A percentile compares a stretch with the other conserved stretches of the same genome.
These are phyloP conservation scores for Kurtzmaniella quercitrusa DNA, from an alignment of 1,139 yeast species.

Conservation along the genomic window DNA sequence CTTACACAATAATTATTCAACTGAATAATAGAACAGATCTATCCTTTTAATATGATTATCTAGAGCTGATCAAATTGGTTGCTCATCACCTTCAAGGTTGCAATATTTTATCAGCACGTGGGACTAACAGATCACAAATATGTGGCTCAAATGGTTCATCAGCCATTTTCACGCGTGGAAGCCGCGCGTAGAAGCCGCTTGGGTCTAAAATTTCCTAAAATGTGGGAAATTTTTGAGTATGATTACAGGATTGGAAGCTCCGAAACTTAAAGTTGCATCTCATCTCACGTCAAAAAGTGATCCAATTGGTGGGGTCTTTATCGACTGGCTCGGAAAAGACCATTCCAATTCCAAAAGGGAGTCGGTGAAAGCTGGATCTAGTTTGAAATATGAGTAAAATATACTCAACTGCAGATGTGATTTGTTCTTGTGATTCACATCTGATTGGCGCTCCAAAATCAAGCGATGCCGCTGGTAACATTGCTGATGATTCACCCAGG, in stretches of 20 bases:
- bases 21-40: no score
- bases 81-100: conserved; percentile 1
- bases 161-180: background rate
- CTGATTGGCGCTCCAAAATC: conserved; percentile 6
- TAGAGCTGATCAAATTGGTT: no score
- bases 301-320: background rate
- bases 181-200: background rate
- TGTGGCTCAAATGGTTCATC: no score
- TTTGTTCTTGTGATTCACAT: conserved; percentile 15
- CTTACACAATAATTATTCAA: no score
- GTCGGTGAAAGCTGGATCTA: background rate
- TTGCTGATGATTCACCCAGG: background rate
- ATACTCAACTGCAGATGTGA: conserved; percentile 17
- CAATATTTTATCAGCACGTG: background rate
- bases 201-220: background rate
- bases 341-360: no score
- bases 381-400: conserved; percentile 16
- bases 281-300: background rate
- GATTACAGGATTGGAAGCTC: background rate
- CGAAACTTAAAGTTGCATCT: background rate
- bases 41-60: no score
- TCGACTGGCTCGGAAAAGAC: no score
- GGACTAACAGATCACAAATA: background rate
- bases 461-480: background rate
- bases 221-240: background rate